Base-by-base conservation (phyloP, 2,329 filamentous ascomycete species). In the Colletotrichum musae region DNA sequence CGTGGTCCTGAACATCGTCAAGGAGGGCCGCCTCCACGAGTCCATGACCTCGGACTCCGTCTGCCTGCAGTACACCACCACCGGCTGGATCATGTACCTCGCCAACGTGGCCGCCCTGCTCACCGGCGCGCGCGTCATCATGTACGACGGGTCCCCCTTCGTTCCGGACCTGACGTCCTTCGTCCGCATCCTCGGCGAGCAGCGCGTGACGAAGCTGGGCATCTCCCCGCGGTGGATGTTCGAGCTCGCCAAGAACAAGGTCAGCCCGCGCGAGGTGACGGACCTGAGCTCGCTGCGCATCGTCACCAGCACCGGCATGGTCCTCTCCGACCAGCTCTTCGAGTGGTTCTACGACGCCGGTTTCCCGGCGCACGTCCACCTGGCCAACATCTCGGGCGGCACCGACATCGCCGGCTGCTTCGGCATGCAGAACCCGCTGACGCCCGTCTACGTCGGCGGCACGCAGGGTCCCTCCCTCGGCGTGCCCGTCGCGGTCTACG, bases 71-170 rank as follows among this genome's bases (percentile, higher is more conserved):
- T 89, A 86, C 75, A 89, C 90, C 1, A 92, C 90, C 0, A 94
- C 92, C 0, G 92, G 93, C 0, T 97, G 94, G 94, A 96, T 97
- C 80, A 97, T 97, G 94, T 96, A 95, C 76, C 82, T 94, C 9
- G 81, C 84, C 3, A 87, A 86, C 45, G 83, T 93, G 0, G 83
- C 85, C 21, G 82, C 85, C 4, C 82, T 95, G 7, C 74, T 92
- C 1, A 80, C 85, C 47, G 93, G 93, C 7, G 84, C 85, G 0
- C 85, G 88, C 6, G 83, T 87, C 1, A 79, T 97, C 2, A 82
- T 95, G n/a, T 97, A 97, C 77, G 94, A 97, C 76, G 94, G 94
- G 4, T 94, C 91, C 9, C 94, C 94, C 0, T 94, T 97, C 78
- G 81, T 90, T 53, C 94, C 94, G 0, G 89, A 93, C 70, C 81